Evolutionary conservation across 75 land plant species (phyloP).

Genomic region (Sequoia sempervirens): DNA sequence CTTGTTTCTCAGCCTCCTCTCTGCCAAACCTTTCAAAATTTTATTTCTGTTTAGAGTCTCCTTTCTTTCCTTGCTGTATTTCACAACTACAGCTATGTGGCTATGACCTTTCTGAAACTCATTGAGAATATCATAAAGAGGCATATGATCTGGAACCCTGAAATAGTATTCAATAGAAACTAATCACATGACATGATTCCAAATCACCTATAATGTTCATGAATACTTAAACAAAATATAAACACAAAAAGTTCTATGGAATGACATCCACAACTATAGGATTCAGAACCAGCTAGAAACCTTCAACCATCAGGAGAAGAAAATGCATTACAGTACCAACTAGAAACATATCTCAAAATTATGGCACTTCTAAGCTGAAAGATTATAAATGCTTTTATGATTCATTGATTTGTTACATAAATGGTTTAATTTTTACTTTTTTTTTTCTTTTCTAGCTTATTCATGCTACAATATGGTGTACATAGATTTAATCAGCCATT

Average conservation of each 20-base stretch:
- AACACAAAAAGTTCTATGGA: neutral
- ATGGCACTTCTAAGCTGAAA: neutral
- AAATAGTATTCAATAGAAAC: neutral
- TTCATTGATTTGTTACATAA: neutral
- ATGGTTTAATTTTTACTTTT: neutral
- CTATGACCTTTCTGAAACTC: slow-evolving; percentile 81
- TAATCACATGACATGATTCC: neutral
- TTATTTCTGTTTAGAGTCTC: slow-evolving; percentile 14
- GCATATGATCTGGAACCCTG: slow-evolving; percentile 62
- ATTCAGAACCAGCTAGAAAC: neutral
- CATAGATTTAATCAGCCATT: neutral
- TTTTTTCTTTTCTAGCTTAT: neutral
- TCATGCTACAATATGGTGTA: neutral
- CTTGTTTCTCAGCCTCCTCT: slow-evolving; percentile 20
- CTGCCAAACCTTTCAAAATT: slow-evolving; percentile 11
- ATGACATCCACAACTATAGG: neutral
- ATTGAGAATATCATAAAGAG: slow-evolving; percentile 75
- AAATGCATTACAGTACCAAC: neutral
- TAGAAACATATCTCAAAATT: neutral
- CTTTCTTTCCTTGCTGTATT: slow-evolving; percentile 26
- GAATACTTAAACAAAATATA: neutral
- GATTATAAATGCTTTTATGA: neutral
- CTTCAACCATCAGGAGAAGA: neutral
- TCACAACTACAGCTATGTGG: slow-evolving; percentile 84
- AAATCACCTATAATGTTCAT: neutral